Base-by-base conservation (phyloP, 176 grass and related monocot genomes). In the Guadua angustifolia region DNA sequence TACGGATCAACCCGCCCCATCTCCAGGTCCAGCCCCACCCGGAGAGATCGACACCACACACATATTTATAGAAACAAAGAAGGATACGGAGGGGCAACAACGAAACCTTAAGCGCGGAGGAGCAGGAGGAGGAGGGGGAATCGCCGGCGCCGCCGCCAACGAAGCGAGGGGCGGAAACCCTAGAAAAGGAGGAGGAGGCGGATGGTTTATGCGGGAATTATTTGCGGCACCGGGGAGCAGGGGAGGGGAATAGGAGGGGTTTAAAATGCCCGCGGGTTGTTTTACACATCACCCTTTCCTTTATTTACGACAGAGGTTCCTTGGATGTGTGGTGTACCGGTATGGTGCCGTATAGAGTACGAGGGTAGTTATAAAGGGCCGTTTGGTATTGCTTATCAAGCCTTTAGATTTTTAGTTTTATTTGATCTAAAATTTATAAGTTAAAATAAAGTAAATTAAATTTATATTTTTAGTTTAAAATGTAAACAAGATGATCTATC, bases 221-320 rank as follows among this genome's bases (percentile, higher is more conserved):
- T 78, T 78, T 78, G 57, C 75, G 15, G 57, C 24, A 33, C 24
- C 40, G 74, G 26, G 4, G 36, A 66, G 35, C 15, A 24, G 15
- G 33, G 46, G 4, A 16, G 5, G 16, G 0, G 53, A 33, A 24
- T 16, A 5, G 46, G 46, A 18, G 59, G 60, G 85, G 69, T 66
- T 86, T 86, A 72, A 71, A 78, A 73, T 8, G 75, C n/a, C 57
- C 15, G 19, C 8, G 52, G 75, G 39, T 40, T 49, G 11, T 3
- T 13, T 35, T 51, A 4, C 17, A 29, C 6, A 26, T 65, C 24
- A 3, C 18, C 6, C 18, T 3, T 52, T 52, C 16, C 16, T 2
- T 18, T 18, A n/a, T n/a, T n/a, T n/a, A n/a, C n/a, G n/a, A n/a
- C n/a, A n/a, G n/a, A n/a, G n/a, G n/a, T n/a, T n/a, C n/a, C n/a